Percentiles rank a stretch among this genome's conserved stretches.
Evolutionary conservation across 2,329 filamentous ascomycete genomes (phyloP).

Genomic region (Raffaelea arxii): DNA sequence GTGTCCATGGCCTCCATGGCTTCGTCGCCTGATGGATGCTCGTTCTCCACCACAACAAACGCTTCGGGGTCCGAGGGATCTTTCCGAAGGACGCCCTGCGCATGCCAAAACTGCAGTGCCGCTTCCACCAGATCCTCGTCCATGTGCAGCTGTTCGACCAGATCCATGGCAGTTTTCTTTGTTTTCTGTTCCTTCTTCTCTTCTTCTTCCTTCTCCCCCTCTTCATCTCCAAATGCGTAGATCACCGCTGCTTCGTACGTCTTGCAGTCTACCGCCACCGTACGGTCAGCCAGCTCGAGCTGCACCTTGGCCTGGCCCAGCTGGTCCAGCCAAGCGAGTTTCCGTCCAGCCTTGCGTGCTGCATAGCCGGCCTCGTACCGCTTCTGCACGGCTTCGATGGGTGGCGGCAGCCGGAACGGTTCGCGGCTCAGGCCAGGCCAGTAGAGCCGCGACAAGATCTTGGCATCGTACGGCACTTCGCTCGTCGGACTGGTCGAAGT

Average conservation of each 20-base stretch:
- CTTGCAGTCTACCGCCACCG: slow-evolving; percentile 59
- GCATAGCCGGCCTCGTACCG: slow-evolving; percentile 70
- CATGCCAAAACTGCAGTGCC: slow-evolving; percentile 63
- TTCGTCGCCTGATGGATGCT: slow-evolving; percentile 12
- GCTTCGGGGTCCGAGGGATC: slow-evolving; percentile 32
- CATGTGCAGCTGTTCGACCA: slow-evolving; percentile 53
- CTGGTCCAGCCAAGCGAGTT: slow-evolving; percentile 79
- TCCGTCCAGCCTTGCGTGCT: slow-evolving; percentile 69
- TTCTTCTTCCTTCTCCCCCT: slow-evolving; percentile 20
- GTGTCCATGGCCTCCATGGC: slow-evolving; percentile 1
- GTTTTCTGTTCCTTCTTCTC: slow-evolving; percentile 15
- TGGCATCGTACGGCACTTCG: slow-evolving; percentile 52
- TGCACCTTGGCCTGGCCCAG: slow-evolving; percentile 73
- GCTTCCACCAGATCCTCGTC: slow-evolving; percentile 61
- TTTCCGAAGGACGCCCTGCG: slow-evolving; percentile 51
- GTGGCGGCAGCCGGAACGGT: slow-evolving; percentile 52
- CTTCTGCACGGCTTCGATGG: slow-evolving; percentile 51
- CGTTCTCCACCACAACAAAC: slow-evolving; percentile 57
- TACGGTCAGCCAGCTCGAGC: slow-evolving; percentile 73
- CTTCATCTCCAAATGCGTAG: slow-evolving; percentile 59
- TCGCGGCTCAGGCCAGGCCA: slow-evolving; percentile 77
- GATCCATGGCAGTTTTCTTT: slow-evolving; percentile 39
- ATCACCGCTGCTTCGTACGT: slow-evolving; percentile 86
- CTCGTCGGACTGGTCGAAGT: not conserved
- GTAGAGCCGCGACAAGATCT: slow-evolving; percentile 85